Evolutionary conservation across 257 asterid species (phyloP).

Genomic region (Solanum piurae): DNA sequence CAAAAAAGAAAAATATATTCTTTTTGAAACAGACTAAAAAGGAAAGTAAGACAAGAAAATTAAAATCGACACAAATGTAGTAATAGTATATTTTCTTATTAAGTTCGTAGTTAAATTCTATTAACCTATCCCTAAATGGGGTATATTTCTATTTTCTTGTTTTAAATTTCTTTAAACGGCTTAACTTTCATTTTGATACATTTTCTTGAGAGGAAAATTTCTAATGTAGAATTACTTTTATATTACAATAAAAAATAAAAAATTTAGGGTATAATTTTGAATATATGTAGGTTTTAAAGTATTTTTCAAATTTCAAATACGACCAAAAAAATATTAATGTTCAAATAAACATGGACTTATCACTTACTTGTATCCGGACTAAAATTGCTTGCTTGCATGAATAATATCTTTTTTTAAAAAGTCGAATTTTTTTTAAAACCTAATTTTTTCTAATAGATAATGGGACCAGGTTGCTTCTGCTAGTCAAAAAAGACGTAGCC

Average conservation of each 20-base stretch:
- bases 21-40: rapidly evolving
- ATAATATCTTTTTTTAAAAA: background rate
- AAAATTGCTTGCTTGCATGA: background rate
- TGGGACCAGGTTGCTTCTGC: background rate
- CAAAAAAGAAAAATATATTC: background rate
- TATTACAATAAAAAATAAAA: too few relatives aligned
- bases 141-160: background rate
- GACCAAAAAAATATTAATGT: background rate
- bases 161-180: background rate
- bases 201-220: background rate
- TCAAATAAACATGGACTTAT: background rate
- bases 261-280: background rate
- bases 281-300: too few relatives aligned
- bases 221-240: background rate
- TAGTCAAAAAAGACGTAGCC: background rate
- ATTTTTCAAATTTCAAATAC: background rate
- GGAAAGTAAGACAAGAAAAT: background rate
- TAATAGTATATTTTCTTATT: background rate
- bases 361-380: background rate
- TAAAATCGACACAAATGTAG: too few relatives aligned
- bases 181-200: background rate
- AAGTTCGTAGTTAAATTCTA: background rate
- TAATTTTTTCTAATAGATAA: background rate
- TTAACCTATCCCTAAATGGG: background rate
- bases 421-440: background rate